phyloP scores from a whole-genome alignment of 2,329 filamentous ascomycete species.

The Venturia pyrina region DNA sequence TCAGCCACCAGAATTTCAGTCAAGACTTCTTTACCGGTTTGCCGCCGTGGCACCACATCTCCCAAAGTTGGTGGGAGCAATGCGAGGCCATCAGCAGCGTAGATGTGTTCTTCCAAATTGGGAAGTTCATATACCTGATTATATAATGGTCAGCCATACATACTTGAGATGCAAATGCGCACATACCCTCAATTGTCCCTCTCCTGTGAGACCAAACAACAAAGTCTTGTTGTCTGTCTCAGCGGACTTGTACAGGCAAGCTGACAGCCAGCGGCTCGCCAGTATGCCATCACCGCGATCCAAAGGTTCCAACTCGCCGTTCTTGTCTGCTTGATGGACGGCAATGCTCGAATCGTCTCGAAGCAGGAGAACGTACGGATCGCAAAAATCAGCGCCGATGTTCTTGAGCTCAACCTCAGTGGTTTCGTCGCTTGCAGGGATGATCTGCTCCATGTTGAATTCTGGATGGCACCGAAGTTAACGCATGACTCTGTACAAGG shows the following conservation, averaged over 20 bases:
- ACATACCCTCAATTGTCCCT: conserved; percentile 66
- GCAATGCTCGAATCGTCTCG: conserved; percentile 75
- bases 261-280: conserved; percentile 67
- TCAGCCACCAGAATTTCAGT: conserved; percentile 76
- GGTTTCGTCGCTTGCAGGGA: conserved; percentile 87
- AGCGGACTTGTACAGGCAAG: conserved; percentile 68
- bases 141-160: background rate
- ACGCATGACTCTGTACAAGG: background rate
- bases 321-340: conserved; percentile 68
- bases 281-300: conserved; percentile 51
- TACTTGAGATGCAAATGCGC: background rate
- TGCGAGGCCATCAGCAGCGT: conserved; percentile 64
- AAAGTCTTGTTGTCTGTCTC: conserved; percentile 45
- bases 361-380: conserved; percentile 75
- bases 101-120: conserved; percentile 60
- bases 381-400: conserved; percentile 70
- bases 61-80: conserved; percentile 66
- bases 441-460: conserved; percentile 78
- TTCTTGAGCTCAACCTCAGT: conserved; percentile 72
- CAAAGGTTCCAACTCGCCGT: conserved; percentile 77
- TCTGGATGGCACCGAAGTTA: conserved; percentile 33
- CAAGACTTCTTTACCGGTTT: conserved; percentile 61
- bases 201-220: conserved; percentile 65
- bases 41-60: conserved; percentile 60
- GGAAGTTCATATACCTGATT: conserved; percentile 65